Conservation (phyloP, 2,329 filamentous ascomycete genomes). For the Mycocentrospora acerina region DNA sequence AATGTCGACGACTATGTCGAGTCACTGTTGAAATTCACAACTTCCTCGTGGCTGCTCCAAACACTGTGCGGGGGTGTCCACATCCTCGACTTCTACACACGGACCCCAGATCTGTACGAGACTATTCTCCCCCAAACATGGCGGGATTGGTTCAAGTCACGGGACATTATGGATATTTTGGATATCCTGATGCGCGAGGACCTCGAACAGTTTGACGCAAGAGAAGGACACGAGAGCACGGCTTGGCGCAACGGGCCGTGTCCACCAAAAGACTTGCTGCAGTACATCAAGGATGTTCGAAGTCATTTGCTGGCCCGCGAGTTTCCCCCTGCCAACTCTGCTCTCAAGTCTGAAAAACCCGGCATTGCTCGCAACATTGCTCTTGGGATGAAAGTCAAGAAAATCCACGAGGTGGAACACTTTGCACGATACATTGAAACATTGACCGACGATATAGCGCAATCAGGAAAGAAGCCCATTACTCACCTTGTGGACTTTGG, state of each 20-base stretch:
- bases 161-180: slow-evolving; percentile 73
- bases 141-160: slow-evolving; percentile 72
- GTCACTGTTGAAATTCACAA: slow-evolving; percentile 73
- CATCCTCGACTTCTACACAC: slow-evolving; percentile 93
- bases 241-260: slow-evolving; percentile 48
- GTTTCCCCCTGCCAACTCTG: slow-evolving; percentile 47
- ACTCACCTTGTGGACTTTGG: slow-evolving; percentile 95
- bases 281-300: slow-evolving; percentile 73
- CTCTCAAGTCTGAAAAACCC: slow-evolving; percentile 46
- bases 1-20: slow-evolving; percentile 76
- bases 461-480: slow-evolving; percentile 49
- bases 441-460: slow-evolving; percentile 57
- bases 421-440: slow-evolving; percentile 84
- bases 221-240: slow-evolving; percentile 1
- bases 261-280: slow-evolving; percentile 60
- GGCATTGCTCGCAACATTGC: slow-evolving; percentile 70
- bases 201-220: slow-evolving; percentile 48
- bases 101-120: slow-evolving; percentile 78
- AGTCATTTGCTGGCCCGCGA: slow-evolving; percentile 66
- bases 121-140: slow-evolving; percentile 76
- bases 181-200: slow-evolving; percentile 81
- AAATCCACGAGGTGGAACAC: slow-evolving; percentile 87
- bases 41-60: slow-evolving; percentile 73
- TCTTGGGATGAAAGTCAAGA: slow-evolving; percentile 94
- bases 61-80: slow-evolving; percentile 96